phyloP scores from a whole-genome alignment of 768 basidiomycete genomes.

The Macrolepiota fuliginosa region DNA sequence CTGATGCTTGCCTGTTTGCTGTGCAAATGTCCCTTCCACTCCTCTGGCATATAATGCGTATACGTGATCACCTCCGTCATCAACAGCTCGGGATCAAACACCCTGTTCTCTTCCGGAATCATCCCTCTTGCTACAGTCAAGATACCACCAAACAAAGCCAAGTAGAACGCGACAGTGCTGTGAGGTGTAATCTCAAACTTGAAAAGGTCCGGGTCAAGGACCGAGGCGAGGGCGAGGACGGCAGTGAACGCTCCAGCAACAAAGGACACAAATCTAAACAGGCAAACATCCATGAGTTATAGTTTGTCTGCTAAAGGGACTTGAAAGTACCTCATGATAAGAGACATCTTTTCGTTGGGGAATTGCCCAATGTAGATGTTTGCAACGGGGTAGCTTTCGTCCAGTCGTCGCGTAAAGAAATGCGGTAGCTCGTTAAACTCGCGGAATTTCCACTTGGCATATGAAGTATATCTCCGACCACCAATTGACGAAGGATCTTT shows the following conservation, averaged over 20 bases:
- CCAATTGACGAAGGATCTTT: constrained; percentile 97
- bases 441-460: constrained; percentile 97
- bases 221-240: constrained; percentile 87
- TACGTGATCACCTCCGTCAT: constrained; percentile 91
- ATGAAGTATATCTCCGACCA: constrained; percentile 88
- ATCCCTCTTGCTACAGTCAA: constrained; percentile 91
- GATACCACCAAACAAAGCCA: constrained; percentile 83
- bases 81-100: constrained; percentile 91
- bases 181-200: constrained; percentile 95
- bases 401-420: constrained; percentile 80
- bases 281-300: neutral
- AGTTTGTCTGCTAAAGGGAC: neutral
- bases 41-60: constrained; percentile 94
- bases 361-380: constrained; percentile 98
- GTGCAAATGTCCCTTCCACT: constrained; percentile 88
- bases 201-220: constrained; percentile 90
- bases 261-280: constrained; percentile 86
- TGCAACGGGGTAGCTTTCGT: constrained; percentile 85
- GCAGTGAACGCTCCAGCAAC: constrained; percentile 96
- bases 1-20: constrained; percentile 71
- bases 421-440: constrained; percentile 99
- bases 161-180: constrained; percentile 91
- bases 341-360: constrained; percentile 89
- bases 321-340: constrained; percentile 77
- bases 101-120: constrained; percentile 91